A percentile compares a stretch with the other conserved stretches of the same genome.
phyloP scores from a whole-genome alignment of 305 asterid species.

The Ajuga reptans region DNA sequence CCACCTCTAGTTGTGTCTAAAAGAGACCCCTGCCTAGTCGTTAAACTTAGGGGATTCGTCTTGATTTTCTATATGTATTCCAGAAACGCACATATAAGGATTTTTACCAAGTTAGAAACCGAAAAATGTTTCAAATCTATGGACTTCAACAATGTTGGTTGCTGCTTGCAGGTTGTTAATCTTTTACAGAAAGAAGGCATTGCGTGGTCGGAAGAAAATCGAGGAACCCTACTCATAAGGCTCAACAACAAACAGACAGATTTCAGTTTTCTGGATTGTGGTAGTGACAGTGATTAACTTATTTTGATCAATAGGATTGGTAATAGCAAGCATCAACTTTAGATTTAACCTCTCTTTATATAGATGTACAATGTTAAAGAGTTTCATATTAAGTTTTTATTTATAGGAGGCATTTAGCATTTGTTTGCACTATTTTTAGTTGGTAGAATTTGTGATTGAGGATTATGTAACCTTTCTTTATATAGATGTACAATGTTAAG shows the following conservation, averaged over 20 bases:
- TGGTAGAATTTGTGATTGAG: not conserved
- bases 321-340: not conserved
- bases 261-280: conserved; percentile 63
- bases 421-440: not conserved
- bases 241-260: conserved; percentile 49
- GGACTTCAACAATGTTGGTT: not conserved
- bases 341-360: conserved; percentile 9
- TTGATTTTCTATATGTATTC: no score
- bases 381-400: conserved; percentile 9
- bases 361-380: conserved; percentile 19
- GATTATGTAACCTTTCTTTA: not conserved
- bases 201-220: conserved; percentile 66
- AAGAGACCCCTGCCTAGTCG: no score
- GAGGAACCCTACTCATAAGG: conserved; percentile 64
- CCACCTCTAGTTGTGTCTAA: no score
- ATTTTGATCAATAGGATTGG: not conserved
- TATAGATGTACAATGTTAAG: no score
- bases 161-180: conserved; percentile 48
- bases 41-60: no score
- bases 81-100: not conserved
- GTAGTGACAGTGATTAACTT: conserved; percentile 48
- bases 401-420: conserved; percentile 4
- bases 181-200: conserved; percentile 66
- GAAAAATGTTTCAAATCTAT: not conserved
- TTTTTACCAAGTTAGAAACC: not conserved